Percentiles rank a stretch among this genome's conserved stretches.
phyloP scores from a whole-genome alignment of 495 filamentous ascomycete species.

The Neurospora sp. region DNA sequence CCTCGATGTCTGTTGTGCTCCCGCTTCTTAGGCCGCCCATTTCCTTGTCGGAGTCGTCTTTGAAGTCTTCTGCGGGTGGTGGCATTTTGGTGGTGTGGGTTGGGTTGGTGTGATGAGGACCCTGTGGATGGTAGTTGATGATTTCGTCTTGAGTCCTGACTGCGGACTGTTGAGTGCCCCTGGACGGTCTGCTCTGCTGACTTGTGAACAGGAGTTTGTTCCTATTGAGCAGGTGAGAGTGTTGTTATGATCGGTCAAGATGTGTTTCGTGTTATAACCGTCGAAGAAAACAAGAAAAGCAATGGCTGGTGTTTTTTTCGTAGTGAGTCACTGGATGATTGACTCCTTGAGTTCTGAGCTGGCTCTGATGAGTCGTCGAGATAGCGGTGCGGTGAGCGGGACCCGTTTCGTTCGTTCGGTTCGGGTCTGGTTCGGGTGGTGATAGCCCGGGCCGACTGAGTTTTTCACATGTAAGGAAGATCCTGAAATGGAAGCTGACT shows the following conservation, averaged over 20 bases:
- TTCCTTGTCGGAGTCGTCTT: not conserved
- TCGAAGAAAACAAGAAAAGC: not conserved
- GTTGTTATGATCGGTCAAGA: not conserved
- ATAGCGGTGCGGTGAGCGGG: not conserved
- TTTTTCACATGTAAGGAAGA: not conserved
- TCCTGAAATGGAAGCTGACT: no score
- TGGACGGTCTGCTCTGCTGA: not conserved
- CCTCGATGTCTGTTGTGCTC: not conserved
- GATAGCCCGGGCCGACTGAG: not conserved
- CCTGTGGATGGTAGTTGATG: not conserved
- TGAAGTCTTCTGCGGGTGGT: not conserved
- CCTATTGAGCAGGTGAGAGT: not conserved
- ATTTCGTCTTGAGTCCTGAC: not conserved
- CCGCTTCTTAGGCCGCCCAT: not conserved
- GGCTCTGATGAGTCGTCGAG: not conserved
- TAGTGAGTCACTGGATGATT: not conserved
- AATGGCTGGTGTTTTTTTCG: not conserved
- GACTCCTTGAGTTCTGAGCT: not conserved
- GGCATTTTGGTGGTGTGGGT: not conserved
- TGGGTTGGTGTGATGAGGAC: not conserved
- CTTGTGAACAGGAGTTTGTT: not conserved
- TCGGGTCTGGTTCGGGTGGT: not conserved
- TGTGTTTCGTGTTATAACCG: not conserved
- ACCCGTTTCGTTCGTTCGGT: not conserved
- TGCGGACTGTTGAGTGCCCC: no score